Evolutionary conservation across 208 protist genomes (phyloP), one percentile per base, ranked within the genome.

Genomic region (Leishmania turanica): DNA sequence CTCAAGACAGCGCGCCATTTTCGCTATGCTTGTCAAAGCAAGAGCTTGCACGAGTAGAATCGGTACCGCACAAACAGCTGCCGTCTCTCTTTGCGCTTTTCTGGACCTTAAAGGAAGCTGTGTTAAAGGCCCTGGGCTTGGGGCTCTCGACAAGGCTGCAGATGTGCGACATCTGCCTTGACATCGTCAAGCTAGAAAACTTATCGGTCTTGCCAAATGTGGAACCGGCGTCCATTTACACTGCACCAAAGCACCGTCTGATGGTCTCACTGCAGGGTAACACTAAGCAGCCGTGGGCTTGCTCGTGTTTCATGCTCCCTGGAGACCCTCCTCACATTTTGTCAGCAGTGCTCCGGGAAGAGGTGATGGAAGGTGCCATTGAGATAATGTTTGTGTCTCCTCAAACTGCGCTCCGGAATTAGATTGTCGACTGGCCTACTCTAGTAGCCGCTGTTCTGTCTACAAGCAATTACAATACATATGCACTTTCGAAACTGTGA

Each of bases 61-160:
- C 37, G n/a, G n/a, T 56, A 8, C 27, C 62, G 27, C 66, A 8
- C 24, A 17, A 9, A 0, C 53, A 78, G 62, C 65, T 64, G 51
- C 17, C 62, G 11, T 13, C 37, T 42, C 53, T 77, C 7, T 84
- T 85, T 68, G 78, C 84, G 4, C 11, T 79, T 24, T 84, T 78
- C 49, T 91, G 88, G 88, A 60, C 80, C 9, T 37, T 89, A 3
- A 91, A 91, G 53, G 88, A 91, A 68, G 13, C 58, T 24, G 75
- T 91, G 1, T 51, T 91, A 47, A 91, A 91, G 40, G 82, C 83
- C 5, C 69, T 89, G 27, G 88, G 88, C 47, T 75, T 80, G 54
- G 88, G 78, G 17, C 73, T 80, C 71, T 78, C 65, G 19, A 71
- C 72, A 21, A 27, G 68, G n/a, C 51, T 85, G 65, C 49, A 81